These are phyloP conservation scores for Ceratobasidium papillatum DNA, from an alignment of 1,284 basidiomycete genomes.

Conservation along the genomic window DNA sequence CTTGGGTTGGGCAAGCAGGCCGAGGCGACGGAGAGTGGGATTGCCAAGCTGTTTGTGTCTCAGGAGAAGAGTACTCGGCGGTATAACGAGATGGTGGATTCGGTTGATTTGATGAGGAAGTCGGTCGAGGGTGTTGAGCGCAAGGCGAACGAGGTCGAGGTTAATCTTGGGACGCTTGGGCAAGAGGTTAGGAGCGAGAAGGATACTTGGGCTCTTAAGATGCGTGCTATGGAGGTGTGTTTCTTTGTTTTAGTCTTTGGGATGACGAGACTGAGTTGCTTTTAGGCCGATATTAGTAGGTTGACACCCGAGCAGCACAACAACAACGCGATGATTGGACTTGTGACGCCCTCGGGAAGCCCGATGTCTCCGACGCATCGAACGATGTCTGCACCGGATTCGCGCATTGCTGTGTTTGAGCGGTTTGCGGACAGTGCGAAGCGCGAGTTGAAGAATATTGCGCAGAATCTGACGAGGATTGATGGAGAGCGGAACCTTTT, in stretches of 20 bases:
- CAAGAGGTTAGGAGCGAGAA: slow-evolving; percentile 3
- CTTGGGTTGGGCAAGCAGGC: neutral
- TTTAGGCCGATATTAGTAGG: neutral
- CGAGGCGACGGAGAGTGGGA: neutral
- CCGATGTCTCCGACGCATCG: neutral
- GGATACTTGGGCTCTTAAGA: neutral
- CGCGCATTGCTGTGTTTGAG: neutral
- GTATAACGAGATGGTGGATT: neutral
- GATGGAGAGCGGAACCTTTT: neutral
- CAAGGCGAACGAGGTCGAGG: neutral
- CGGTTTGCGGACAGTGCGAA: neutral
- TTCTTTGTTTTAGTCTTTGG: neutral
- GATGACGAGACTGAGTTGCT: neutral
- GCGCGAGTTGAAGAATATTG: slow-evolving; percentile 17
- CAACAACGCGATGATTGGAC: neutral
- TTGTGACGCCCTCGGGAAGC: neutral
- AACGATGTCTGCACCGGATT: neutral
- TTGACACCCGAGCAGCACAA: neutral
- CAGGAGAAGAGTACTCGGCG: neutral
- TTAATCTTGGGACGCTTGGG: neutral
- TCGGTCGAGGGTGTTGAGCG: neutral
- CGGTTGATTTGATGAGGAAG: neutral
- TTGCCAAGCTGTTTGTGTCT: neutral
- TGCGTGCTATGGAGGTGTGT: neutral
- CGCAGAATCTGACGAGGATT: neutral